Evolutionary conservation across 2,329 filamentous ascomycete genomes (phyloP).

Genomic region (Scopulariopsis brevicaulis): DNA sequence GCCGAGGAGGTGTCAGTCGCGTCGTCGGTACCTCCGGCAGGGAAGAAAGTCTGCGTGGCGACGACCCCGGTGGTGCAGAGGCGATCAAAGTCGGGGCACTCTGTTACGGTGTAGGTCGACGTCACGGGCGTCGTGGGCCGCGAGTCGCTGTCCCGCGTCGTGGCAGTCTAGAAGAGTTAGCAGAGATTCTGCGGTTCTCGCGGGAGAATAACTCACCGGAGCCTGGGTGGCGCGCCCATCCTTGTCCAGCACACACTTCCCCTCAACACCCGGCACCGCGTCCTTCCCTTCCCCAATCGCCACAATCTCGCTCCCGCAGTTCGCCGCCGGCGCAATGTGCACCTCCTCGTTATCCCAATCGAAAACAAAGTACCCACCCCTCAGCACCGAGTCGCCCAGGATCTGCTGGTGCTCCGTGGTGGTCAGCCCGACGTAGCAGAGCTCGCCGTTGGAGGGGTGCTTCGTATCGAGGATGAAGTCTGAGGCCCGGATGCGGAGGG

Average conservation of each 20-base stretch:
- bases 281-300: conserved; percentile 18
- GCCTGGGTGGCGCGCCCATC: neutral
- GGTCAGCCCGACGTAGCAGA: conserved; percentile 30
- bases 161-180: neutral
- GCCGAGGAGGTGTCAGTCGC: neutral
- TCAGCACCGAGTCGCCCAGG: conserved; percentile 28
- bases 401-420: conserved; percentile 28
- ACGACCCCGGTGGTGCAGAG: neutral
- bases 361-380: conserved; percentile 33
- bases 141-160: neutral
- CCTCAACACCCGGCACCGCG: conserved; percentile 20
- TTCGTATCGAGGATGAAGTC: conserved; percentile 38
- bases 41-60: neutral
- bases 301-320: conserved; percentile 26
- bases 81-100: neutral
- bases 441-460: conserved; percentile 11
- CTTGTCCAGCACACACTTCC: conserved; percentile 16
- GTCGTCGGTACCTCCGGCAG: neutral
- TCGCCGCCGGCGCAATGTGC: conserved; percentile 27
- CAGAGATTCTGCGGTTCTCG: neutral
- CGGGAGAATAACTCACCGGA: neutral
- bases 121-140: conserved; percentile 4
- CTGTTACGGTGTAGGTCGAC: conserved; percentile 2
- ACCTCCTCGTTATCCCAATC: conserved; percentile 31
- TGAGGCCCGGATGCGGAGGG: conserved; percentile 27